Evolutionary conservation across 306 rosid species (phyloP), one percentile per base, ranked within the genome.

Genomic region (Glycine tomentella): DNA sequence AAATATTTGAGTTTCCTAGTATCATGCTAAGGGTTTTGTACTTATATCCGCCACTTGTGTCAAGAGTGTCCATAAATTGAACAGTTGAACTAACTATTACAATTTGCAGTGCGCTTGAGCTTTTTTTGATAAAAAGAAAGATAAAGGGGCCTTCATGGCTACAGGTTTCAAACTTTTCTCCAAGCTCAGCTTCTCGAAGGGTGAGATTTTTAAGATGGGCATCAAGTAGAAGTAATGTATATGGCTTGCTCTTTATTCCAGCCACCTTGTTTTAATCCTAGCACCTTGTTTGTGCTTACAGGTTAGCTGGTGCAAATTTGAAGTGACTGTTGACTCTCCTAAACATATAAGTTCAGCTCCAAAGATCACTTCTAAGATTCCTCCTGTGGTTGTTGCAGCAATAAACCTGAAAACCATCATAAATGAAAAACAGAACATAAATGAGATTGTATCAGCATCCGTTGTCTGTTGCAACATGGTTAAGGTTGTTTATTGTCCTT

Each of bases 221-320:
- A 3, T 67, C 17, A 58, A 13, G 38, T 33, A 62, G 61, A 15
- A 51, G 67, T 75, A 59, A 40, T 58, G 31, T 42, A 25, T 58
- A 78, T 75, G 57, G 59, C 68, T 69, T 80, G 49, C 42, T 67
- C 66, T 63, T 15, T 14, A 25, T 57, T 64, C 49, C 62, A 9
- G 65, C 55, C 44, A 36, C 75, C 46, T 16, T 15, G 34, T 79
- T 72, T 82, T 74, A 73, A 75, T 55, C 46, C 46, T 78, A 58
- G 81, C 64, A 80, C 17, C 63, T 71, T 69, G 78, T 38, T 80
- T 86, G 73, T 80, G 49, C 72, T 80, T 51, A 56, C 90, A 95
- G 99, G 97, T 95, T 77, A 93, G 98, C 90, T 95, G 99, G 97
- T 95, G 98, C 93, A 92, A 95, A 86, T 95, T 92, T 86, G 98